These are phyloP conservation scores for Lentinus brumalis DNA, from an alignment of 768 basidiomycete species.

Conservation along the genomic window DNA sequence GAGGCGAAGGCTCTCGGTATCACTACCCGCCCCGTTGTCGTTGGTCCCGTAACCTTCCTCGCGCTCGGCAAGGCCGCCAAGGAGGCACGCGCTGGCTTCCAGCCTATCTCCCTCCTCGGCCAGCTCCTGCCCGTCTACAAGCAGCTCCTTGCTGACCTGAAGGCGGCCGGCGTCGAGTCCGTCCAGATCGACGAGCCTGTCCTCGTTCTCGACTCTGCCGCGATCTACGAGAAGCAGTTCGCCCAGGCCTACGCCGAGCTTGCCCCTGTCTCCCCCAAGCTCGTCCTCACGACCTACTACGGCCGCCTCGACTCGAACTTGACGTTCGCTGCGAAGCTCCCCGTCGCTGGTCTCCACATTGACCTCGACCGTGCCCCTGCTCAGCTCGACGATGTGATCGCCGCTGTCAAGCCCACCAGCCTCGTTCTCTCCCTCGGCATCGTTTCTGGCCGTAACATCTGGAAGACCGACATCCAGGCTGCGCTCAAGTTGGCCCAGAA, in stretches of 20 bases:
- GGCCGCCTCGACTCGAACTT: constrained; percentile 93
- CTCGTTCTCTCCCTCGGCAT: constrained; percentile 90
- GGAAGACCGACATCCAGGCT: constrained; percentile 93
- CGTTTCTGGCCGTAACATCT: constrained; percentile 98
- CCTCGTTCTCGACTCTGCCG: constrained; percentile 88
- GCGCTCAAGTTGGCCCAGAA: constrained; percentile 83
- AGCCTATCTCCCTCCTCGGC: constrained; percentile 87
- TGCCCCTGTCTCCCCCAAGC: constrained; percentile 81
- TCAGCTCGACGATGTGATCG: constrained; percentile 82
- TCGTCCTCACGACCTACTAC: constrained; percentile 95
- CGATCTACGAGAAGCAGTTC: constrained; percentile 78
- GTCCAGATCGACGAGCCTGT: constrained; percentile 98
- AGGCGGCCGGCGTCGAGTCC: constrained; percentile 89
- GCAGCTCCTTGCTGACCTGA: constrained; percentile 86
- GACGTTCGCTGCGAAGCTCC: constrained; percentile 86
- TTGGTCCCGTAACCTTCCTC: constrained; percentile 96
- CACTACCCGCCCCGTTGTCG: constrained; percentile 89
- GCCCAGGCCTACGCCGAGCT: constrained; percentile 80
- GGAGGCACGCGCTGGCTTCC: constrained; percentile 80
- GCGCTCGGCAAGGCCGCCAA: constrained; percentile 89
- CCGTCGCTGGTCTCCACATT: constrained; percentile 92
- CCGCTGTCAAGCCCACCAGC: constrained; percentile 80
- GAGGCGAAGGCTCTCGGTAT: constrained; percentile 93
- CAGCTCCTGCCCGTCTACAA: constrained; percentile 92
- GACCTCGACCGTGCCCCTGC: constrained; percentile 92